These are phyloP conservation scores for Hemisphaericaspora xylofermentans DNA, from an alignment of 1,139 yeast species.

Conservation along the genomic window DNA sequence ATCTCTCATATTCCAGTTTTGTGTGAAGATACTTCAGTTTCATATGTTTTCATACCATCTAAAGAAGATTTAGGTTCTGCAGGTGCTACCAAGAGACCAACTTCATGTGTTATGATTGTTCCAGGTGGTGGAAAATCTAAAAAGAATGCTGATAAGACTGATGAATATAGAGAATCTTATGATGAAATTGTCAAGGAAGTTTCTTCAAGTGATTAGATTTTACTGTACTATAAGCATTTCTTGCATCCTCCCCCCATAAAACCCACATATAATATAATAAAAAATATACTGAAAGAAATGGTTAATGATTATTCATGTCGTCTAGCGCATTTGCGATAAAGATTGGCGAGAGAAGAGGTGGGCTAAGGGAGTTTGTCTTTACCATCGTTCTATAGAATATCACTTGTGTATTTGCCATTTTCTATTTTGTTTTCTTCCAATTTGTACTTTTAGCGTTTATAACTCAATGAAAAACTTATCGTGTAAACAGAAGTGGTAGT, in stretches of 20 bases:
- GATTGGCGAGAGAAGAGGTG: too few relatives aligned
- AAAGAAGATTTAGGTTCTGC: slow-evolving; percentile 98
- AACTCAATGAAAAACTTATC: not conserved
- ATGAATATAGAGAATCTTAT: slow-evolving; percentile 87
- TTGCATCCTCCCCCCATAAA: not conserved
- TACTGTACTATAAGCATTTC: not conserved
- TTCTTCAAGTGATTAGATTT: slow-evolving; percentile 31
- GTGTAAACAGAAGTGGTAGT: not conserved
- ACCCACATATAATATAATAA: not conserved
- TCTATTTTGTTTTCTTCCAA: not conserved
- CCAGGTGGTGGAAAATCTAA: slow-evolving; percentile 93
- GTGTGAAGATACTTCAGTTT: slow-evolving; percentile 91
- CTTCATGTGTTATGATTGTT: slow-evolving; percentile 95
- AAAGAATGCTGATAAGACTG: slow-evolving; percentile 75
- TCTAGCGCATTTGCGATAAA: not conserved
- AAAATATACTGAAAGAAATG: too few relatives aligned
- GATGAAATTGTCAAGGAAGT: slow-evolving; percentile 96
- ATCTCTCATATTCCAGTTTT: slow-evolving; percentile 95
- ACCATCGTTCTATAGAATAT: too few relatives aligned
- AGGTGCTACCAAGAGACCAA: slow-evolving; percentile 98
- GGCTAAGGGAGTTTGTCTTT: too few relatives aligned
- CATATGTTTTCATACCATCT: slow-evolving; percentile 90
- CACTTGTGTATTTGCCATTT: not conserved
- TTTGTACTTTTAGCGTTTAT: slow-evolving; percentile 5
- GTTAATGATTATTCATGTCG: not conserved